A percentile compares a stretch with the other conserved stretches of the same genome.
phyloP scores from a whole-genome alignment of 1,284 basidiomycete genomes.

The Abortiporus biennis region DNA sequence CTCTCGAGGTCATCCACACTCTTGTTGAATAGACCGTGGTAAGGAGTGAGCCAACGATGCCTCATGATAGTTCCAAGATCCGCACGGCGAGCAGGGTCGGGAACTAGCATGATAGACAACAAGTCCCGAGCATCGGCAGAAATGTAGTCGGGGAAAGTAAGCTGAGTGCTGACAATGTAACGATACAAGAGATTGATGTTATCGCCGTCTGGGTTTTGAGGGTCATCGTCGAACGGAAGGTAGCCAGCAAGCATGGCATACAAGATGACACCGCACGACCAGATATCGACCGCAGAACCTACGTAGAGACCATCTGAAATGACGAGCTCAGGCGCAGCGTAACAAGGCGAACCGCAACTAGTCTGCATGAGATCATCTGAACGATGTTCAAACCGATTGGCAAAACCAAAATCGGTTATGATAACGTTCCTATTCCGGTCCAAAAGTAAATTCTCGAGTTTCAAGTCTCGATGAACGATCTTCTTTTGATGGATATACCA shows the following conservation, averaged over 20 bases:
- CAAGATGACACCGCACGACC: conserved; percentile 98
- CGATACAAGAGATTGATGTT: conserved; percentile 99
- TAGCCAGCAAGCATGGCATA: conserved; percentile 99
- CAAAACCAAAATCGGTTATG: conserved; percentile 99
- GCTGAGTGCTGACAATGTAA: conserved; percentile 95
- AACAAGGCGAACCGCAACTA: conserved; percentile 95
- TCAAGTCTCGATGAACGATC: conserved; percentile 98
- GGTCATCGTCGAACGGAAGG: conserved; percentile 99
- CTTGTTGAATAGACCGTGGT: conserved; percentile 61
- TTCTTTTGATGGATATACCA: conserved; percentile 99
- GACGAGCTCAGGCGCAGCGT: conserved; percentile 98
- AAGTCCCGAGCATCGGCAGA: conserved; percentile 73
- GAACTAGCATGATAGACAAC: conserved; percentile 82
- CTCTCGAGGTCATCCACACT: conserved; percentile 76
- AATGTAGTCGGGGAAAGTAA: conserved; percentile 93
- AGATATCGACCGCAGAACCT: conserved; percentile 98
- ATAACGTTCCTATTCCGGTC: conserved; percentile 98
- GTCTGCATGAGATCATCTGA: conserved; percentile 98
- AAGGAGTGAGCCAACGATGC: conserved; percentile 79
- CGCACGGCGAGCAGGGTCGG: conserved; percentile 70
- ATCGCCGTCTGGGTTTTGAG: conserved; percentile 97
- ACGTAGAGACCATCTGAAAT: conserved; percentile 97
- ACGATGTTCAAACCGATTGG: conserved; percentile 92
- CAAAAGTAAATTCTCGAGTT: conserved; percentile 96
- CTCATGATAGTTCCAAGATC: conserved; percentile 73